These are phyloP conservation scores for Plasmodium vivax DNA, from an alignment of 169 alveolate species.

Conservation along the genomic window DNA sequence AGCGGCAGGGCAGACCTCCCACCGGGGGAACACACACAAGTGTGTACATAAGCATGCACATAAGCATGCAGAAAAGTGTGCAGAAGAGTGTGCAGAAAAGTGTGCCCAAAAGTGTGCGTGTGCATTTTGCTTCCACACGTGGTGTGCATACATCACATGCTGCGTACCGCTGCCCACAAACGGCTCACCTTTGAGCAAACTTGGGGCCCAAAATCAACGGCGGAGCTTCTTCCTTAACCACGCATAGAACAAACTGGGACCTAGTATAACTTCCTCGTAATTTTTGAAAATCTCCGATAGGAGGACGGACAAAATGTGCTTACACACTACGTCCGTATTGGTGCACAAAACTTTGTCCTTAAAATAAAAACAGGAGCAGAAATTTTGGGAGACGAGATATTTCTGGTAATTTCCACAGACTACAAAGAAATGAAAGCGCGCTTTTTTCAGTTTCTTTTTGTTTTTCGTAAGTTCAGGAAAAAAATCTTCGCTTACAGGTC, in stretches of 20 bases:
- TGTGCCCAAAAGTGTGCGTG: background rate
- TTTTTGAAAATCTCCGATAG: conserved; percentile 53
- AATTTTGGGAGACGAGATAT: conserved; percentile 51
- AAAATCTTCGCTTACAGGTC: background rate
- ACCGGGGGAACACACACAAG: background rate
- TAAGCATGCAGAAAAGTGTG: background rate
- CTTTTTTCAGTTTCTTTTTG: conserved; percentile 15
- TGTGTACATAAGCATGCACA: background rate
- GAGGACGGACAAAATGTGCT: conserved; percentile 50
- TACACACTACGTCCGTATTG: conserved; percentile 46
- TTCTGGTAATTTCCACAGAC: conserved; percentile 52
- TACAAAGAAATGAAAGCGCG: conserved; percentile 53
- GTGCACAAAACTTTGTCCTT: conserved; percentile 67
- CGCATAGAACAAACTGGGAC: conserved; percentile 31
- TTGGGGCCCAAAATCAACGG: conserved; percentile 1
- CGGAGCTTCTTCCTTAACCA: conserved; percentile 45
- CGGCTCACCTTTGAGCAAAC: background rate
- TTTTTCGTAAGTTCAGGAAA: background rate
- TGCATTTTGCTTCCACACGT: background rate
- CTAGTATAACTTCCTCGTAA: conserved; percentile 42
- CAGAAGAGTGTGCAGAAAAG: background rate
- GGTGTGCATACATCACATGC: background rate
- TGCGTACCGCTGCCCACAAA: background rate
- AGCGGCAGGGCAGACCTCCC: background rate
- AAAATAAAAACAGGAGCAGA: conserved; percentile 71